Percentiles rank a stretch among this genome's conserved stretches.
These are phyloP conservation scores for Emmonsiellopsis sp. DNA, from an alignment of 2,329 filamentous ascomycete genomes.

Conservation along the genomic window DNA sequence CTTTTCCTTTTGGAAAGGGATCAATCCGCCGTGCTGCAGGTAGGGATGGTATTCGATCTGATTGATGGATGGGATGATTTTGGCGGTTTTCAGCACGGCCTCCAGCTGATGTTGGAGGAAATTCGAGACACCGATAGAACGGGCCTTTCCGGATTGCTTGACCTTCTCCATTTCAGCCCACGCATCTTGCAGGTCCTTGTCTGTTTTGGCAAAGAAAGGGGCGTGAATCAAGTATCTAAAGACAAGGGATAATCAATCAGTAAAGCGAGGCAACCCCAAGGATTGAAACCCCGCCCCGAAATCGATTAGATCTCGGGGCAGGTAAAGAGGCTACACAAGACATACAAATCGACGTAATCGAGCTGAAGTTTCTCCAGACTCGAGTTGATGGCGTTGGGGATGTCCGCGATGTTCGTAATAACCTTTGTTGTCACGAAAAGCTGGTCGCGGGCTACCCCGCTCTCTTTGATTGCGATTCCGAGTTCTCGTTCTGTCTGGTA, in stretches of 20 bases:
- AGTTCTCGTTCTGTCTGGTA: constrained; percentile 43
- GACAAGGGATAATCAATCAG: not conserved
- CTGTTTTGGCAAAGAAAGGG: constrained; percentile 49
- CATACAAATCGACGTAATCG: constrained; percentile 54
- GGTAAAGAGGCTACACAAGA: not conserved
- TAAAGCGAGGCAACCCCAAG: not conserved
- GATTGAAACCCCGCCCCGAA: too few species aligned
- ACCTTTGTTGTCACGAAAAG: constrained; percentile 52
- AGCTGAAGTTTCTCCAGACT: constrained; percentile 53
- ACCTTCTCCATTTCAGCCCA: constrained; percentile 55
- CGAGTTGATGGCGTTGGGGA: constrained; percentile 45
- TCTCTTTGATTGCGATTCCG: constrained; percentile 41
- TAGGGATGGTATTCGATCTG: constrained; percentile 41
- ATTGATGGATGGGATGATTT: constrained; percentile 33
- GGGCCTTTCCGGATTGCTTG: constrained; percentile 47
- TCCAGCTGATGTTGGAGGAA: constrained; percentile 48
- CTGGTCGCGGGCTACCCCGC: constrained; percentile 37
- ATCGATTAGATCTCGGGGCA: not conserved
- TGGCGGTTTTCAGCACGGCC: constrained; percentile 38
- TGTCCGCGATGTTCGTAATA: constrained; percentile 43
- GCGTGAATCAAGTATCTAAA: constrained; percentile 52
- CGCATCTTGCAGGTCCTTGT: constrained; percentile 46
- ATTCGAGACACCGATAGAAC: constrained; percentile 56
- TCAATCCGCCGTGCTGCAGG: constrained; percentile 35
- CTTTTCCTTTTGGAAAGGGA: constrained; percentile 32